Evolutionary conservation across 495 filamentous ascomycete genomes (phyloP), one percentile per base, ranked within the genome.

Genomic region (Chlorociboria aeruginascens): DNA sequence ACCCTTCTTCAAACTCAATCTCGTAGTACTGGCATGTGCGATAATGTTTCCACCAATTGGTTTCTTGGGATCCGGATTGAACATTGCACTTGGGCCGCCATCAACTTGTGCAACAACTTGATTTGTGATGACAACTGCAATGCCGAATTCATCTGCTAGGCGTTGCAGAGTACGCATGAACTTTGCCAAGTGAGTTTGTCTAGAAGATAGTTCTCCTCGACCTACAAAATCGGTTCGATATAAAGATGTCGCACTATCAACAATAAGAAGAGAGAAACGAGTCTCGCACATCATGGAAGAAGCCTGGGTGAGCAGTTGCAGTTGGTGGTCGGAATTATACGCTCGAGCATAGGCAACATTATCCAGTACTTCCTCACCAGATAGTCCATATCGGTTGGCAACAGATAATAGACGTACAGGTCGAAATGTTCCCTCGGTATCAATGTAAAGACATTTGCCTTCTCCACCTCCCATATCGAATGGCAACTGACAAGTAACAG

Each of bases 211-310:
- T 65, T 98, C 92, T 48, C 92, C 92, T 61, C 92, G 85, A 20
- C 92, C 92, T 41, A 85, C 73, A 67, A 97, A 98, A 57, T 98
- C 92, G 1, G 92, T 98, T 40, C 92, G 79, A 63, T 97, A 98
- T 16, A 98, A 74, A 1, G 90, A 84, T 0, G 90, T 98, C 13
- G 92, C 92, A 30, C 83, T 89, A 67, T 98, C 92, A 48, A 98
- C 93, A 39, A 98, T 78, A 33, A 98, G 76, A 4, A 98, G 74
- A 13, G 89, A 95, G 69, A 98, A 98, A 4, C 92, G 82, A 2
- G 92, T 97, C 64, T 97, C 93, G 49, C 89, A 95, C 92, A 98
- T 98, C 92, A 98, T 98, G 42, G 85, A 75, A 7, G 93, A 85
- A 12, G 92, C 92, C 62, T 97, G 89, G 62, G 87, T 94, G 43